Evolutionary conservation across 2,329 filamentous ascomycete species (phyloP).

Genomic region (Pestalotiopsis sp.): DNA sequence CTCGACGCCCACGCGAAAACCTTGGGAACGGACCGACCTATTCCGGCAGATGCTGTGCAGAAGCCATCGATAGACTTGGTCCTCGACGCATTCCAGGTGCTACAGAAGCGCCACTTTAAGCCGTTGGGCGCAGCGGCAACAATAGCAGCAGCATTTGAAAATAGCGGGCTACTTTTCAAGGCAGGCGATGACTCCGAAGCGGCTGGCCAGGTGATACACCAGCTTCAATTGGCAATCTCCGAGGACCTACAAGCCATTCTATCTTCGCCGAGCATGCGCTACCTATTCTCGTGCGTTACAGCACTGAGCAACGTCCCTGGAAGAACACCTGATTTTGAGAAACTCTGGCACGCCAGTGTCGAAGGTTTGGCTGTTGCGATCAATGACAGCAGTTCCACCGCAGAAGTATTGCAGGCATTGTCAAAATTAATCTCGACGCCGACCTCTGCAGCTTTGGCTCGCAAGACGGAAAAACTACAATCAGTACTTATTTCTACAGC

Average conservation of each 20-base stretch:
- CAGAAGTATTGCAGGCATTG: conserved; percentile 32
- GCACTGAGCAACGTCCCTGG: conserved; percentile 49
- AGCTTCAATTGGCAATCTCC: conserved; percentile 53
- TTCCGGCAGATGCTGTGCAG: conserved; percentile 30
- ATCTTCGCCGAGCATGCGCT: conserved; percentile 67
- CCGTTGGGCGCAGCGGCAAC: conserved; percentile 57
- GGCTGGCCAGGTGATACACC: conserved; percentile 39
- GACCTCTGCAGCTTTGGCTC: conserved; percentile 41
- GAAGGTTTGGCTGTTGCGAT: conserved; percentile 40
- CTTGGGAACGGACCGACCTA: conserved; percentile 22
- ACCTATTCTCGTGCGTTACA: conserved; percentile 68
- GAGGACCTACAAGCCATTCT: conserved; percentile 62
- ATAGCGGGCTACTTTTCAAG: conserved; percentile 45
- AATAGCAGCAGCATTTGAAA: conserved; percentile 42
- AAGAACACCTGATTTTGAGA: conserved; percentile 38
- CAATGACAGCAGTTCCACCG: conserved; percentile 18
- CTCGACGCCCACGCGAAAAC: conserved; percentile 36
- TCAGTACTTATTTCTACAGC: conserved; percentile 45
- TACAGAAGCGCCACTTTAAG: conserved; percentile 57
- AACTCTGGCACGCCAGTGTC: conserved; percentile 49
- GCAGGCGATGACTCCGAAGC: conserved; percentile 21
- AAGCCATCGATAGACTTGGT: conserved; percentile 37
- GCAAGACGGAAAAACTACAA: conserved; percentile 46
- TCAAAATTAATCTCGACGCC: conserved; percentile 50
- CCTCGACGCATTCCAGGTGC: conserved; percentile 39